Evolutionary conservation across 2,329 filamentous ascomycete genomes (phyloP).

Genomic region (Hortaea werneckii): DNA sequence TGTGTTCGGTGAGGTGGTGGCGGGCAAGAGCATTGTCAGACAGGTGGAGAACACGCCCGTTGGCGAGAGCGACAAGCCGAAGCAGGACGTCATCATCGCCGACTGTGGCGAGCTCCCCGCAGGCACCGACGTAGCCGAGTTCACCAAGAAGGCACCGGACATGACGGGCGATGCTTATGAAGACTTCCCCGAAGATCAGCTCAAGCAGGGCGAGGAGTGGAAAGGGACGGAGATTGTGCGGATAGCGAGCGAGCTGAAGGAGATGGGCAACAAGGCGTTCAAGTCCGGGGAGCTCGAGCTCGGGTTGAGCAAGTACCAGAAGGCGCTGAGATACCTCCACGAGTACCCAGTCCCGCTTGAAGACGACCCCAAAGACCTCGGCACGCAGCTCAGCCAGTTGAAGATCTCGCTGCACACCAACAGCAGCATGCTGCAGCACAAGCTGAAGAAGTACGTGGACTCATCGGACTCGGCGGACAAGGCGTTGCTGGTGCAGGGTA

Average conservation of each 20-base stretch:
- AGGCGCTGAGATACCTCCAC: conserved; percentile 79
- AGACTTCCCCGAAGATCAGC: conserved; percentile 85
- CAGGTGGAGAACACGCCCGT: conserved; percentile 79
- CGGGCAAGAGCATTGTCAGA: conserved; percentile 82
- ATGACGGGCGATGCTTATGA: conserved; percentile 83
- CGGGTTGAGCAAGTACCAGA: conserved; percentile 86
- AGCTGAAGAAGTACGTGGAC: conserved; percentile 62
- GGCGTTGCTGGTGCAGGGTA: conserved; percentile 56
- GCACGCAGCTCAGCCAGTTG: conserved; percentile 57
- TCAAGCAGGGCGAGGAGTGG: conserved; percentile 44
- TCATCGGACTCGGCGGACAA: conserved; percentile 59
- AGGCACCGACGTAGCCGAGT: conserved; percentile 56
- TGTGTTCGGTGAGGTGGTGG: conserved; percentile 89
- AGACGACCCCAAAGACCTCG: conserved; percentile 58
- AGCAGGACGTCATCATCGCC: conserved; percentile 59
- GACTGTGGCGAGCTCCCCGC: conserved; percentile 76
- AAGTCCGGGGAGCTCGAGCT: conserved; percentile 61
- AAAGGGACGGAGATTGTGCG: conserved; percentile 59
- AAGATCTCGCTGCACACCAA: conserved; percentile 86
- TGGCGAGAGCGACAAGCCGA: conserved; percentile 66
- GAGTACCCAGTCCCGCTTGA: conserved; percentile 65
- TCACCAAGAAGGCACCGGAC: conserved; percentile 62
- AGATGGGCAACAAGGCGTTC: conserved; percentile 86
- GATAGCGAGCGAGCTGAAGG: conserved; percentile 79
- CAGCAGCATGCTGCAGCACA: conserved; percentile 73